Evolutionary conservation across 441 rosid genomes (phyloP), one percentile per base, ranked within the genome.

Genomic region (Lepidium campestre): DNA sequence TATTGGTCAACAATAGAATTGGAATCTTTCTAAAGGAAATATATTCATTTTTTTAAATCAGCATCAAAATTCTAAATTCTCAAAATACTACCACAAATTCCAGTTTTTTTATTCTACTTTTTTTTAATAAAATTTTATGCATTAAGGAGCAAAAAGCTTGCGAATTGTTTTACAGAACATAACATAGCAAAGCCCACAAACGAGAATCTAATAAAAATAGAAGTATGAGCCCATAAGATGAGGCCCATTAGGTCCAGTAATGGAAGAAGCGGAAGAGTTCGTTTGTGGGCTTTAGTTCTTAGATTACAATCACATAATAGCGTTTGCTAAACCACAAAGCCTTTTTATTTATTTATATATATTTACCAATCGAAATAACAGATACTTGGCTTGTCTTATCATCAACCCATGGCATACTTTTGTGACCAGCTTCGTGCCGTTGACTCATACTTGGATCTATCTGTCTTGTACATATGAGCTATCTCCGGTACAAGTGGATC

Each of bases 401-500:
- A 81, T 50, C 45, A 56, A 36, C 78, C 77, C 86, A 84, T 84
- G 31, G 91, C 89, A 22, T 82, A 84, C 75, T 82, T 86, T 72
- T 81, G 81, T 5, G 89, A 81, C 86, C 87, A 86, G 62, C 82
- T 72, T 13, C 81, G 78, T 1, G 89, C 91, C 10, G 78, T 82
- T 2, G 81, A 19, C 68, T 84, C 86, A 22, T 84, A 84, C 79
- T 79, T 79, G 60, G 65, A 72, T 55, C 76, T 77, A 61, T 85
- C 84, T 0, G 68, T 78, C 77, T 77, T 85, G 76, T 83, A 87
- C 68, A 77, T 57, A 29, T 81, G 81, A 35, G 88, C 89, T 37
- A 87, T 83, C 68, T 87, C 93, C 0, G 86, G 85, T 45, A 84
- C 91, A 47, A 86, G 75, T 45, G 87, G 91, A 67, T 86, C 89